Percentiles rank a stretch among this genome's conserved stretches.
Conservation (phyloP, 805 yeast genomes). For the Wickerhamomyces xylosicus region DNA sequence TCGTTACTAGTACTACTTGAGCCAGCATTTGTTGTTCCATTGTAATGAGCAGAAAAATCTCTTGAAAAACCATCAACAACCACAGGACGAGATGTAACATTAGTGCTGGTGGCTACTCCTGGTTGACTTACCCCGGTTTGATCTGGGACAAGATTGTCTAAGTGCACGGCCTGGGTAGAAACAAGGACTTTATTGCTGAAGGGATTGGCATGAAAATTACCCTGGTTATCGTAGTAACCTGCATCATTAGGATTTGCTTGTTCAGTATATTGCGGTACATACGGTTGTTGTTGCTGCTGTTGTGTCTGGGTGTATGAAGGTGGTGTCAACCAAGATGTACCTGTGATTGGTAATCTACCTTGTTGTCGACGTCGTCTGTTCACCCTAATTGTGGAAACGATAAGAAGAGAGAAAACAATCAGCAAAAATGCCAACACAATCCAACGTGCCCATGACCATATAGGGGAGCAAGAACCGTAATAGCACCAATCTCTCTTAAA, state of each 20-base stretch:
- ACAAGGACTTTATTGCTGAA: conserved; percentile 22
- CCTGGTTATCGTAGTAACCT: conserved; percentile 37
- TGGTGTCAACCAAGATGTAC: conserved; percentile 84
- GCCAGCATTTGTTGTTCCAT: conserved; percentile 3
- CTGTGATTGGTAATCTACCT: conserved; percentile 51
- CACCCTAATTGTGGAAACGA: conserved; percentile 40
- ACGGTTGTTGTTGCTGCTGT: conserved; percentile 32
- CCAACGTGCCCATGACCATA: conserved; percentile 24
- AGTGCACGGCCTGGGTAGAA: conserved; percentile 6
- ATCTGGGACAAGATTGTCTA: conserved; percentile 15
- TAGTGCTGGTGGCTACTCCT: too few relatives aligned
- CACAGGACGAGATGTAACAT: conserved; percentile 2
- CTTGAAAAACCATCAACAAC: conserved; percentile 14
- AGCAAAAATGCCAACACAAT: conserved; percentile 45
- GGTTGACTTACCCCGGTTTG: conserved; percentile 13
- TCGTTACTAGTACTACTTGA: not conserved
- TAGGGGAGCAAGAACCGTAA: conserved; percentile 13
- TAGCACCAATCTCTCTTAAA: conserved; percentile 3
- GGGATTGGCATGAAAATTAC: conserved; percentile 23
- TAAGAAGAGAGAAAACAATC: conserved; percentile 33
- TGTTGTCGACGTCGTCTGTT: conserved; percentile 37
- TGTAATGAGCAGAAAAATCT: conserved; percentile 17
- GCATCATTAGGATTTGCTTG: conserved; percentile 62
- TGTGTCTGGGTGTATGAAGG: conserved; percentile 43
- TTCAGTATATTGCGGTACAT: conserved; percentile 62